These are phyloP conservation scores for Benincasa hispida DNA, from an alignment of 306 rosid genomes.

Conservation along the genomic window DNA sequence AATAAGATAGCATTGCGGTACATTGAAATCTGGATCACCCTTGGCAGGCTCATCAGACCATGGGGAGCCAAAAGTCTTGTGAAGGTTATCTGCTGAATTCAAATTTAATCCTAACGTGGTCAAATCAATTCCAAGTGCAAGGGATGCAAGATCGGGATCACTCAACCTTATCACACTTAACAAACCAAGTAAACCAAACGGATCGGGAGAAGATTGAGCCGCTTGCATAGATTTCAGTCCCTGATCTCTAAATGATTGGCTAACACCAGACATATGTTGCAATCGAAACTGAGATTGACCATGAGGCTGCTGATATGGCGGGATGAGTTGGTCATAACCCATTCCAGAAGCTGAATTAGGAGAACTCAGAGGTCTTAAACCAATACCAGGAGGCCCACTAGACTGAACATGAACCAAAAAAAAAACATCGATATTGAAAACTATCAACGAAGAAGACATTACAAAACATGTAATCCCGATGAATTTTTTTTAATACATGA, in stretches of 20 bases:
- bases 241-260: conserved; percentile 84
- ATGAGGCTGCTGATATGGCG: conserved; percentile 81
- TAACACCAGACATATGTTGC: conserved; percentile 62
- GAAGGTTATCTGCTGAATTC: conserved; percentile 90
- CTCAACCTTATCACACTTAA: conserved; percentile 84
- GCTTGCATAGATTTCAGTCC: conserved; percentile 54
- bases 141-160: conserved; percentile 86
- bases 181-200: conserved; percentile 87
- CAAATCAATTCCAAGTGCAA: conserved; percentile 91
- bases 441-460: neutral
- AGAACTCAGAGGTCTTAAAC: conserved; percentile 78
- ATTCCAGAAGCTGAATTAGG: conserved; percentile 67
- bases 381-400: conserved; percentile 92
- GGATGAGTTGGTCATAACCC: conserved; percentile 83
- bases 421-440: neutral
- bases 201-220: conserved; percentile 60
- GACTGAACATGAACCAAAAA: conserved; percentile 38
- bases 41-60: conserved; percentile 96
- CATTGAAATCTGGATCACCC: conserved; percentile 84
- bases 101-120: conserved; percentile 86
- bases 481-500: neutral
- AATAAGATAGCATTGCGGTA: conserved; percentile 73
- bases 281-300: conserved; percentile 82
- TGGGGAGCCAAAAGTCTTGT: conserved; percentile 92
- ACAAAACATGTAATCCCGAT: neutral